phyloP scores from a whole-genome alignment of 495 filamentous ascomycete genomes.

The Bacidia gigantensis region DNA sequence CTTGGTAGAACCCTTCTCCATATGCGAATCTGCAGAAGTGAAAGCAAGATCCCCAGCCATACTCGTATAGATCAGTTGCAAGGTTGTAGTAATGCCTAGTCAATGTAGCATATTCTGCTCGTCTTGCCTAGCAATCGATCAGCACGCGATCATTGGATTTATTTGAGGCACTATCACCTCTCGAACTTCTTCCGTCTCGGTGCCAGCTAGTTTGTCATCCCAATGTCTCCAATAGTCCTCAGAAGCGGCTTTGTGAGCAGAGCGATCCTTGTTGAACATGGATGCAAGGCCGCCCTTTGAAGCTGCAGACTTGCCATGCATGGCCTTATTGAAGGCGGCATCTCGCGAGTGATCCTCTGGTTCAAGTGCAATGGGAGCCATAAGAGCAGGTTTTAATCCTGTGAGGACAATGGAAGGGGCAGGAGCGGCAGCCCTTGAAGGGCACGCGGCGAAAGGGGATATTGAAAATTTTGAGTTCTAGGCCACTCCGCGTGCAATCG shows the following conservation, averaged over 20 bases:
- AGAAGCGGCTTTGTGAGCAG: slow-evolving; percentile 74
- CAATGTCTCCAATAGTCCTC: slow-evolving; percentile 99
- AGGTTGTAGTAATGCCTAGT: slow-evolving; percentile 99
- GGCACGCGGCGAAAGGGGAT: neutral
- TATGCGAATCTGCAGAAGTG: slow-evolving; percentile 95
- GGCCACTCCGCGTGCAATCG: neutral
- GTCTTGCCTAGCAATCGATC: slow-evolving; percentile 44
- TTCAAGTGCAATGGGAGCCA: slow-evolving; percentile 66
- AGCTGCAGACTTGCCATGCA: slow-evolving; percentile 76
- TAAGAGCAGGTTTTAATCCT: slow-evolving; percentile 19
- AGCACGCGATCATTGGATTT: neutral
- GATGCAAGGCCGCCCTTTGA: slow-evolving; percentile 61
- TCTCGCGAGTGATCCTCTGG: slow-evolving; percentile 75
- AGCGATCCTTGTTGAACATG: slow-evolving; percentile 71
- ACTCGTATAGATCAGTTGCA: slow-evolving; percentile 93
- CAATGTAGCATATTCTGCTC: slow-evolving; percentile 83
- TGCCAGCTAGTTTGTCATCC: slow-evolving; percentile 73
- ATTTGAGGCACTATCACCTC: slow-evolving; percentile 37
- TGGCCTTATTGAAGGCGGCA: slow-evolving; percentile 80
- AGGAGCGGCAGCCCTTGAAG: neutral
- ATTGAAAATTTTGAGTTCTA: neutral
- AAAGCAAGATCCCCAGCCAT: slow-evolving; percentile 90
- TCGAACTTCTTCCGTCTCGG: slow-evolving; percentile 70
- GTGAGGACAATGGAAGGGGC: slow-evolving; percentile 2
- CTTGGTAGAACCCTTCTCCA: slow-evolving; percentile 80